phyloP scores from a whole-genome alignment of 2,329 filamentous ascomycete species.

The Xylariaceae sp. region DNA sequence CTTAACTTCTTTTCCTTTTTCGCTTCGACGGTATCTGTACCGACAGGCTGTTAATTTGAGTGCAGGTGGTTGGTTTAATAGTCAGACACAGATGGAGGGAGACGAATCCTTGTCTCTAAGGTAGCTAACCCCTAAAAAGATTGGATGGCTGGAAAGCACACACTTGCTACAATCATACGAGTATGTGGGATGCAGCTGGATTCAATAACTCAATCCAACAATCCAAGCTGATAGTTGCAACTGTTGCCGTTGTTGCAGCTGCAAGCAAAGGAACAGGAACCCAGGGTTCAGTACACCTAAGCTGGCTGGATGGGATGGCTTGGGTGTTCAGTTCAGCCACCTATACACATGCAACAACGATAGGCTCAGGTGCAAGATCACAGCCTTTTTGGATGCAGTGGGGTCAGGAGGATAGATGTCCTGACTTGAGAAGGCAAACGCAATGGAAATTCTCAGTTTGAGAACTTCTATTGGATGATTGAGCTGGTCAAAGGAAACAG shows the following conservation, averaged over 20 bases:
- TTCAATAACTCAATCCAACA: constrained; percentile 10
- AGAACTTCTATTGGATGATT: constrained; percentile 17
- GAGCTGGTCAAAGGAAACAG: constrained; percentile 2
- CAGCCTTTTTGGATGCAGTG: constrained; percentile 24
- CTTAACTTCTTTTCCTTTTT: background rate
- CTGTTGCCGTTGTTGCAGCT: constrained; percentile 4
- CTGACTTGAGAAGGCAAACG: background rate
- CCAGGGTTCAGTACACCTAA: constrained; percentile 10
- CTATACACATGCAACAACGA: constrained; percentile 28
- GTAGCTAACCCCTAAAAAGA: constrained; percentile 11
- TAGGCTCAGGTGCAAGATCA: constrained; percentile 22
- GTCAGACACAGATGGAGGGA: constrained; percentile 17
- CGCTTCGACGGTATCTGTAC: too few relatives aligned
- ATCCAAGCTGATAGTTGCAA: constrained; percentile 1
- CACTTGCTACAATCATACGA: constrained; percentile 30
- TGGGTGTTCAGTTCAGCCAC: constrained; percentile 22
- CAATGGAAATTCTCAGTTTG: constrained; percentile 11
- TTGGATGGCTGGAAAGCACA: constrained; percentile 13
- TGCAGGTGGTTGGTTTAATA: constrained; percentile 16
- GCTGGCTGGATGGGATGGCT: constrained; percentile 7
- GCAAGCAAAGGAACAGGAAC: background rate
- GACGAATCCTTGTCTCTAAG: constrained; percentile 11
- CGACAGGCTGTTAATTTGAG: too few relatives aligned
- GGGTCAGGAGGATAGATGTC: constrained; percentile 4
- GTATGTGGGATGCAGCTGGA: constrained; percentile 19